Base-by-base conservation (phyloP, 1,139 yeast genomes). In the Meyerozyma guilliermondii region DNA sequence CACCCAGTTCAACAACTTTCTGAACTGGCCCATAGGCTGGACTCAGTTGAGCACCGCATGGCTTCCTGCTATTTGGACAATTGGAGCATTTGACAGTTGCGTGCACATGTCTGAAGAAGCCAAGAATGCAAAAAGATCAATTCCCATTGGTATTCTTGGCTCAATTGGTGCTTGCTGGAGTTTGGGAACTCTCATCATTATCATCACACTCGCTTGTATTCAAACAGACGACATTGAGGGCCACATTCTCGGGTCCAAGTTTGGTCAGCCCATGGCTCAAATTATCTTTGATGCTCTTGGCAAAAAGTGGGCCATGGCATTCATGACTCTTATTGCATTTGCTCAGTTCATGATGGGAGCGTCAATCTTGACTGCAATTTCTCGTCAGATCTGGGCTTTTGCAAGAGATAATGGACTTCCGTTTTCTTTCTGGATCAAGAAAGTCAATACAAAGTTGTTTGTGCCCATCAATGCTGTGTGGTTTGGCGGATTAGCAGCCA, bases 41-140 rank as follows among this genome's bases (percentile, higher is more conserved):
- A 74, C 80, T 7, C 58, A 52, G 38, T 35, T 53, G 18, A 46
- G 49, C 49, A 41, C 56, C 39, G 70, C 81, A 14, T 76, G 83
- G 74, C 74, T 81, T 73, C 81, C 87, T 2, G 82, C 85, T 1
- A 76, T 77, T 41, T 79, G 84, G 84, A 76, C 81, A 13, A 78
- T 79, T 52, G 81, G 82, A 48, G 81, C 86, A 0, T 83, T 81
- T 55, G 91, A 83, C 57, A 77, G 85, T 5, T 81, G 84, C 50
- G 80, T 83, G 39, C 91, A 83, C 59, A 78, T 82, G 76, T 72
- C 82, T 23, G 92, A 84, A 59, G 91, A 84, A 56, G 85, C 86
- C 22, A 67, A 69, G 36, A 77, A 81, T 53, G 87, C 91, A 10
- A 70, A 81, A 20, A 68, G 65, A 42, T 79, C 87, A n/a, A 82